phyloP scores from a whole-genome alignment of 257 asterid genomes.

The Agastache rugosa region DNA sequence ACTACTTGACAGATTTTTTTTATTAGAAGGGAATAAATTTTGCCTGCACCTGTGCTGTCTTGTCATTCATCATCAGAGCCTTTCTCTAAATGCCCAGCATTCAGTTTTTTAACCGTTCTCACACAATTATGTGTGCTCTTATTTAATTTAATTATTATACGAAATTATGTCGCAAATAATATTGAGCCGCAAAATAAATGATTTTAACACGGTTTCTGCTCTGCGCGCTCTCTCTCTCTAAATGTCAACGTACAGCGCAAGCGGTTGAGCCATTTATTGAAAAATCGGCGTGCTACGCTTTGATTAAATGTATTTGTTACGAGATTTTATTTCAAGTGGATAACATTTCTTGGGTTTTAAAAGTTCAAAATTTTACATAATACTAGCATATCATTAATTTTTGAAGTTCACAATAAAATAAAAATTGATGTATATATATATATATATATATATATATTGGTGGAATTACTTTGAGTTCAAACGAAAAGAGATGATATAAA shows the following conservation, averaged over 20 bases:
- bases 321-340: too few relatives aligned
- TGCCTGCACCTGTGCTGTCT: constrained; percentile 22
- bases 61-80: not conserved
- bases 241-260: constrained; percentile 8
- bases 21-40: constrained; percentile 30
- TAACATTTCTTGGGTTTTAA: too few relatives aligned
- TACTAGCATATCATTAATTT: too few relatives aligned
- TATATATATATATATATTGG: too few relatives aligned
- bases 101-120: constrained; percentile 40
- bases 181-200: not conserved
- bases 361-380: too few relatives aligned
- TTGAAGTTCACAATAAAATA: too few relatives aligned
- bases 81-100: constrained; percentile 27
- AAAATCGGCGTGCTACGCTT: not conserved
- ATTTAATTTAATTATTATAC: not conserved
- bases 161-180: constrained; percentile 20
- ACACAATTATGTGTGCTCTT: not conserved
- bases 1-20: constrained; percentile 28
- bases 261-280: constrained; percentile 27
- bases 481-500: too few relatives aligned
- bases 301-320: not conserved
- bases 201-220: constrained; percentile 24
- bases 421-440: too few relatives aligned
- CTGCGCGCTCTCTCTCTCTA: not conserved
- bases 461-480: too few relatives aligned